These are phyloP conservation scores for Piromyces sp. DNA, from an alignment of 192 early-diverging fungal species.

Conservation along the genomic window DNA sequence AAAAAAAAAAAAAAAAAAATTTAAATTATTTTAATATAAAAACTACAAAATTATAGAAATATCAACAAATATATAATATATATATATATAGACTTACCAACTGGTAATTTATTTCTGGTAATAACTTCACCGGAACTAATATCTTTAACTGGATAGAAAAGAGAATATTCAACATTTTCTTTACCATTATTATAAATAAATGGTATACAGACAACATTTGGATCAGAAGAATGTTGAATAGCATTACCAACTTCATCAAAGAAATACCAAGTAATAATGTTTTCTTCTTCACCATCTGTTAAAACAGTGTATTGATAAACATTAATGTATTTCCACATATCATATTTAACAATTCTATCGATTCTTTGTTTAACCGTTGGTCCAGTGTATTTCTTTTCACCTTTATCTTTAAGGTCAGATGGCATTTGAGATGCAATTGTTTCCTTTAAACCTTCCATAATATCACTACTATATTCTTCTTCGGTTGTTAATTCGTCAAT, in stretches of 20 bases:
- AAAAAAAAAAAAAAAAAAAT: no score
- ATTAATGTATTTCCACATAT: constrained; percentile 30
- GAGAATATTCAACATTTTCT: constrained; percentile 35
- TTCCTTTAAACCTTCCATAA: constrained; percentile 6
- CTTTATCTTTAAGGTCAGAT: constrained; percentile 13
- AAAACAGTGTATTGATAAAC: constrained; percentile 30
- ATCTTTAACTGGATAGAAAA: constrained; percentile 40
- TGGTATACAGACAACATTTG: constrained; percentile 41
- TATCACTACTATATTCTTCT: not conserved
- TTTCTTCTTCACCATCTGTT: constrained; percentile 19
- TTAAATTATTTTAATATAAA: no score
- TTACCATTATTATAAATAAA: constrained; percentile 37
- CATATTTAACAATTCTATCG: constrained; percentile 12
- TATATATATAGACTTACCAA: not conserved
- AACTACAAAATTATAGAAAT: no score
- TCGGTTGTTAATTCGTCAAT: constrained; percentile 22
- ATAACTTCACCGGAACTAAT: constrained; percentile 27
- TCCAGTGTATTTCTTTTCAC: constrained; percentile 4
- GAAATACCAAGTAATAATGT: constrained; percentile 30
- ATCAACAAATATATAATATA: no score
- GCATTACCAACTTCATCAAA: constrained; percentile 48
- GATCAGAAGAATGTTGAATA: constrained; percentile 33
- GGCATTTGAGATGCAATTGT: constrained; percentile 15
- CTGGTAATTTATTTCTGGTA: constrained; percentile 19
- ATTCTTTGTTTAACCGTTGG: constrained; percentile 10